Base-by-base conservation (phyloP, 2,329 filamentous ascomycete genomes). In the Colletotrichum scovillei region DNA sequence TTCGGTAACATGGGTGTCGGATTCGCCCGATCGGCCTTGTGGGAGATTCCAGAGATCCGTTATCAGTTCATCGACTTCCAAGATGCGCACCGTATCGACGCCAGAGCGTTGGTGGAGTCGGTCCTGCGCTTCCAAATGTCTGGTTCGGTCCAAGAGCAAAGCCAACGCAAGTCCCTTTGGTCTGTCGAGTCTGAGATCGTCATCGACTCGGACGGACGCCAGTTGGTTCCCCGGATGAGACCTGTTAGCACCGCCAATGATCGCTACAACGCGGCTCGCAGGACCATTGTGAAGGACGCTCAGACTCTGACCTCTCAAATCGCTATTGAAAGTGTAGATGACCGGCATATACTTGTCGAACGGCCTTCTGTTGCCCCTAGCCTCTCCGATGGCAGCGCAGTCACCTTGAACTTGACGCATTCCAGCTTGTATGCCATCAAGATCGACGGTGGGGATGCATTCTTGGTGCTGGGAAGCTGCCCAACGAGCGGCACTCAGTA, bases 1-100 rank as follows among this genome's bases (percentile, higher is more conserved):
- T 75, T 75, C 52, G 42, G 69, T 16, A 76, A 75, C 52, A 78
- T 77, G 66, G 62, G 52, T 19, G 63, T 73, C 30, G 74, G 74
- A 1, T 60, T 74, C 22, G 68, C 53, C 5, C 72, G 72, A 22
- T 57, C 69, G 26, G 60, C 70, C 8, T 22, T 63, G 24, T 49
- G 58, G 55, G 73, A 74, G 52, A 42, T 60, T 5, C 46, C 53
- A 22, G 63, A 74, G 38, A 24, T 73, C 24, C 70, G 56, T 22
- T 49, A 62, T 7, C 73, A 74, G 52, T 69, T 69, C 28, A 32
- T 74, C 22, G 73, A 74, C 57, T 57, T 74, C 16, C 66, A 52
- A 8, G 57, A 68, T 19, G 42, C 19, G 6, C 1, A 19, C 46
- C 32, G 46, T 7, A 38, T 62, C 42, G 57, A 68, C 30, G 16